These are phyloP conservation scores for Sarocladium strictum DNA, from an alignment of 2,329 filamentous ascomycete genomes.

Conservation along the genomic window DNA sequence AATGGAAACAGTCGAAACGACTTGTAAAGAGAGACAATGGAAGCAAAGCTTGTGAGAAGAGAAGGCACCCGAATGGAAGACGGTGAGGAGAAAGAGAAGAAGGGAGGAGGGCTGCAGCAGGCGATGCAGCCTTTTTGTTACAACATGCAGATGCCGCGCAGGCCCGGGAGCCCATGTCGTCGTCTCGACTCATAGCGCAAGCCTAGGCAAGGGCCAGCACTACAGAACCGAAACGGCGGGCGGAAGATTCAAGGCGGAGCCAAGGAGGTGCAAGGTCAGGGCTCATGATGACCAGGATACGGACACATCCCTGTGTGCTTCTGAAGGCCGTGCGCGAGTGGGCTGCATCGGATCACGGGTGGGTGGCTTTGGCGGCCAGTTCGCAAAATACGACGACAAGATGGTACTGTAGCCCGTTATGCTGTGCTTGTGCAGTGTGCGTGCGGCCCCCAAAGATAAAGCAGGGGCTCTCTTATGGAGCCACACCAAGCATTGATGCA, in stretches of 20 bases:
- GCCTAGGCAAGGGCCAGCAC: not conserved
- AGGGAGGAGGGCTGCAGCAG: constrained; percentile 8
- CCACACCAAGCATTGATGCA: constrained; percentile 3
- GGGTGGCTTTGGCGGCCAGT: constrained; percentile 6
- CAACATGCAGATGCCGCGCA: not conserved
- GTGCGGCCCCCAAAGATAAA: not conserved
- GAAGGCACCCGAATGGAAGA: constrained; percentile 10
- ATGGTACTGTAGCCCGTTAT: no score
- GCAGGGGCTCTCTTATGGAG: constrained; percentile 1
- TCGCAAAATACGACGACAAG: not conserved
- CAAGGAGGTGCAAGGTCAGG: constrained; percentile 1
- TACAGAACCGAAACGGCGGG: constrained; percentile 6
- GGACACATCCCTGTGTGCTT: not conserved
- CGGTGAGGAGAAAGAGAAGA: constrained; percentile 9
- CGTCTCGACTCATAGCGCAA: no score
- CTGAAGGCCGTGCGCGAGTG: not conserved
- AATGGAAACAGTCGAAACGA: constrained; percentile 10
- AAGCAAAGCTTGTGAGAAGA: constrained; percentile 11
- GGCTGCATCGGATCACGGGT: constrained; percentile 7
- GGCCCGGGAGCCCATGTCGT: no score
- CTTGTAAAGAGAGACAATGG: constrained; percentile 12
- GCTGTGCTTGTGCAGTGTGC: no score
- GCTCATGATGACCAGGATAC: not conserved
- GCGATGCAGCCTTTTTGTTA: constrained; percentile 9
- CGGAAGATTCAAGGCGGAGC: constrained; percentile 5